Conservation (phyloP, 2,329 filamentous ascomycete species). For the Metarhizium robertsii region DNA sequence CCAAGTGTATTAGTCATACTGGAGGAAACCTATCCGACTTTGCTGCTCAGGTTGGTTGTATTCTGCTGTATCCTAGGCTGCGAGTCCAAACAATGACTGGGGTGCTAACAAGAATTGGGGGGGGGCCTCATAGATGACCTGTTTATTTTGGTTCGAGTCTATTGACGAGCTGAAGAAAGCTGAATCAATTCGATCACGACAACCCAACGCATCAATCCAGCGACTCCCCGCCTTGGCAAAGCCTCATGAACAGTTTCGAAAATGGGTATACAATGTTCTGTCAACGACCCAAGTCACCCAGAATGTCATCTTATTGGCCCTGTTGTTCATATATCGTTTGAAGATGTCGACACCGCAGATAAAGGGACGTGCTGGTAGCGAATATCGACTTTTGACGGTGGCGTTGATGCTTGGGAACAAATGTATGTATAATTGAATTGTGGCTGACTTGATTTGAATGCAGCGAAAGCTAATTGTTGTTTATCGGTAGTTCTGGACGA, state of each 20-base stretch:
- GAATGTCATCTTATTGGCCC: constrained; percentile 82
- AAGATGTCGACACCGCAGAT: constrained; percentile 86
- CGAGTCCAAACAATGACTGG: not conserved
- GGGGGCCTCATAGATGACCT: constrained; percentile 60
- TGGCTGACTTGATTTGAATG: not conserved
- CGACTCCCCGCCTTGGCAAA: constrained; percentile 62
- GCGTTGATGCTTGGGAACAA: constrained; percentile 98
- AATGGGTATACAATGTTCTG: constrained; percentile 88
- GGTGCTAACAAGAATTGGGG: not conserved
- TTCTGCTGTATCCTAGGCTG: not conserved
- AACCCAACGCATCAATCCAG: constrained; percentile 30
- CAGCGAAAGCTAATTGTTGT: constrained; percentile 11
- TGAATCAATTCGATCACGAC: constrained; percentile 45
- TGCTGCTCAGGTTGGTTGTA: constrained; percentile 61
- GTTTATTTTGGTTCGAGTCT: constrained; percentile 95
- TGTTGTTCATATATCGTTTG: constrained; percentile 87
- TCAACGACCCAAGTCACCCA: constrained; percentile 93
- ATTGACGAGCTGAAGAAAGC: constrained; percentile 69
- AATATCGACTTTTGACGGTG: constrained; percentile 85
- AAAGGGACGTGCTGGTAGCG: constrained; percentile 85
- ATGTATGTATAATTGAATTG: constrained; percentile 45
- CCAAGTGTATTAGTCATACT: constrained; percentile 62
- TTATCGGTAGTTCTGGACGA: constrained; percentile 68
- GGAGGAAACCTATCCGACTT: constrained; percentile 75
- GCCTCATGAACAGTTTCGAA: constrained; percentile 72